phyloP scores from a whole-genome alignment of 2,329 filamentous ascomycete genomes.

The Fusarium anthophilum region DNA sequence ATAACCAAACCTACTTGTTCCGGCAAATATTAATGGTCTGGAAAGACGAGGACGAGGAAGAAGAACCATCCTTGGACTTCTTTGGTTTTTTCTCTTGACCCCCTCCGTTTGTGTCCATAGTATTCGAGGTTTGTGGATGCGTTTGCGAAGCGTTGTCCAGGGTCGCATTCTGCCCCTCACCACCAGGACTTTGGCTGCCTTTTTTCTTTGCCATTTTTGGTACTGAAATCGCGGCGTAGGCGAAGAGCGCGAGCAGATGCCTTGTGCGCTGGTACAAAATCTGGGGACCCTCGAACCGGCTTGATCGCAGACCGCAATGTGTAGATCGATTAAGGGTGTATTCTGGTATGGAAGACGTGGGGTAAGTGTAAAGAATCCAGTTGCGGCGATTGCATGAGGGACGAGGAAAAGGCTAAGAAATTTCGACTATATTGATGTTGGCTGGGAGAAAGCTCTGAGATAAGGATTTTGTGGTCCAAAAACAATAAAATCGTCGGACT shows the following conservation, averaged over 20 bases:
- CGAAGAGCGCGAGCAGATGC: not conserved
- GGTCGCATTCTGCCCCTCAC: slow-evolving; percentile 26
- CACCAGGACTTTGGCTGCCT: slow-evolving; percentile 57
- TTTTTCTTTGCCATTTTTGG: slow-evolving; percentile 58
- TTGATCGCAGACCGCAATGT: slow-evolving; percentile 5
- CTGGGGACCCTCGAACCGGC: not conserved
- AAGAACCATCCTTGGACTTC: slow-evolving; percentile 5
- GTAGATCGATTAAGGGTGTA: slow-evolving; percentile 17
- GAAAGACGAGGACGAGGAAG: slow-evolving; percentile 10
- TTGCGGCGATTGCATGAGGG: slow-evolving; percentile 21
- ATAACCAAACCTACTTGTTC: slow-evolving; percentile 67
- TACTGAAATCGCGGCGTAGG: not conserved
- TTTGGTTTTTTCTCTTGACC: slow-evolving; percentile 25
- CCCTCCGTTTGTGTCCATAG: slow-evolving; percentile 5
- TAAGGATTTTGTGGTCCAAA: not conserved
- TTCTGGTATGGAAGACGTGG: slow-evolving; percentile 27
- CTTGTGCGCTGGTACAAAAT: not conserved
- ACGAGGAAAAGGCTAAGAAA: not conserved
- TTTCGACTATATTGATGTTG: not conserved
- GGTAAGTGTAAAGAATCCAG: slow-evolving; percentile 20
- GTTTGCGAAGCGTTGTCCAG: slow-evolving; percentile 8
- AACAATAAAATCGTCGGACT: not conserved
- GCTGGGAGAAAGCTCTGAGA: not conserved
- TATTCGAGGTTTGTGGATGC: slow-evolving; percentile 13
- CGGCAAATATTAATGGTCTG: slow-evolving; percentile 57